phyloP scores from a whole-genome alignment of 352 stramenopile species.

The Pythium utonaiense region DNA sequence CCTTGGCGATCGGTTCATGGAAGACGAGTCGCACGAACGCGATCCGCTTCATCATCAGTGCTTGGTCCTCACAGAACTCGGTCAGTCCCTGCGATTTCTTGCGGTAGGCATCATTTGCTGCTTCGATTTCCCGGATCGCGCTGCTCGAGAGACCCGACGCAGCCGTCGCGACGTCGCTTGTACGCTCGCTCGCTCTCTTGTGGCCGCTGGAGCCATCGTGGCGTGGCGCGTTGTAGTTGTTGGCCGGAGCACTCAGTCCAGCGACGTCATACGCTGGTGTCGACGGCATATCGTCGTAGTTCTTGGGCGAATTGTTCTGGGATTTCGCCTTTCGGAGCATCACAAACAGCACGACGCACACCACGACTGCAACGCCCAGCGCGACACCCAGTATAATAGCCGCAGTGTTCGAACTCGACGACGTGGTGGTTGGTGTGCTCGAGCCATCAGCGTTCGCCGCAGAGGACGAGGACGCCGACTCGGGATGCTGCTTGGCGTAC shows the following conservation, averaged over 20 bases:
- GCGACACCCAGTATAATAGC: neutral
- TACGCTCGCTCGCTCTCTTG: neutral
- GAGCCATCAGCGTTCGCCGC: too few species aligned
- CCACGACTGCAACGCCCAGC: slow-evolving; percentile 13
- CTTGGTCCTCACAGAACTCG: slow-evolving; percentile 11
- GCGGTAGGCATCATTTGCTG: slow-evolving; percentile 10
- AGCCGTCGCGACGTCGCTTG: slow-evolving; percentile 4
- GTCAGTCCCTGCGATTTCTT: slow-evolving; percentile 7
- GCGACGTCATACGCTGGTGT: neutral
- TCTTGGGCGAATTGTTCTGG: neutral
- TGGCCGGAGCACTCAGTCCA: neutral
- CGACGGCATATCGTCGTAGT: neutral
- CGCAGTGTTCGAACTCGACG: neutral
- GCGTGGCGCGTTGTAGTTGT: neutral
- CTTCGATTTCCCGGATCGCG: neutral
- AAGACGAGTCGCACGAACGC: slow-evolving; percentile 6
- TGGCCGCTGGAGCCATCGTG: neutral
- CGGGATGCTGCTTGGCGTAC: slow-evolving; percentile 21
- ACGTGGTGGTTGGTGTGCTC: too few species aligned
- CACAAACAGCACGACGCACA: slow-evolving; percentile 29
- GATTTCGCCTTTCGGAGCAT: slow-evolving; percentile 13
- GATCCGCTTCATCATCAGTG: slow-evolving; percentile 12
- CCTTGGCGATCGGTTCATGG: neutral
- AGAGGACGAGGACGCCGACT: neutral
- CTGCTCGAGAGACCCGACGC: neutral